These are phyloP conservation scores for Leccinum boreale DNA, from an alignment of 768 basidiomycete genomes.

Conservation along the genomic window DNA sequence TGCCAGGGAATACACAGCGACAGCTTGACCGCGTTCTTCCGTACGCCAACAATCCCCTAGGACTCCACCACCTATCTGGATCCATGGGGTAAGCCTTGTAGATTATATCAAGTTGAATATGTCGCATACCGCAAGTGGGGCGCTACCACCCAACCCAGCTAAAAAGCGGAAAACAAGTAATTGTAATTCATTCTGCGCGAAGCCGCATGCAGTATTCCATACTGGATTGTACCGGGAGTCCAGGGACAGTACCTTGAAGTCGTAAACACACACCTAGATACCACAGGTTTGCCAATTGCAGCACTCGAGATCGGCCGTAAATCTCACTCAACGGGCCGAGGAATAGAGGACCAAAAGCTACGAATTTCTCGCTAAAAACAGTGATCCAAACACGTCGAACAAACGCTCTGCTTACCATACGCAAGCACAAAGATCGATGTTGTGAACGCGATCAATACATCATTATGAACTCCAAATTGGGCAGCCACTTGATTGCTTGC, in stretches of 20 bases:
- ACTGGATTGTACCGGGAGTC: slow-evolving; percentile 29
- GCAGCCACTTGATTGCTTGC: slow-evolving; percentile 49
- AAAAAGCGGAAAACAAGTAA: slow-evolving; percentile 68
- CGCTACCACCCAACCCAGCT: slow-evolving; percentile 69
- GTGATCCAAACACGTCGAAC: neutral
- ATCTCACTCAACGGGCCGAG: slow-evolving; percentile 69
- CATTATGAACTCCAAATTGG: slow-evolving; percentile 53
- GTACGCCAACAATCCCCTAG: slow-evolving; percentile 59
- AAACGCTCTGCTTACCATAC: slow-evolving; percentile 42
- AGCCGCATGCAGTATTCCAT: slow-evolving; percentile 65
- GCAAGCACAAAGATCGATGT: slow-evolving; percentile 60
- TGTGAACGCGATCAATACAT: slow-evolving; percentile 49
- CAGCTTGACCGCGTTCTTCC: slow-evolving; percentile 62
- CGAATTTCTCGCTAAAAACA: neutral
- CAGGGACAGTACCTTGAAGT: neutral
- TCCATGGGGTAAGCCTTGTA: neutral
- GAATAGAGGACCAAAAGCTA: slow-evolving; percentile 24
- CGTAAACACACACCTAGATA: slow-evolving; percentile 47
- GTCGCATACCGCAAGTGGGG: slow-evolving; percentile 49
- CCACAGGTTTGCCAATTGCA: slow-evolving; percentile 64
- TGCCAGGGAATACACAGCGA: slow-evolving; percentile 62
- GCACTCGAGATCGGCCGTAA: slow-evolving; percentile 59
- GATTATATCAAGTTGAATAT: neutral
- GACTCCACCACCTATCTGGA: slow-evolving; percentile 62
- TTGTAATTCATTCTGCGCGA: slow-evolving; percentile 54